phyloP scores from a whole-genome alignment of 192 early-diverging fungal genomes.

The Coemansia furcata region DNA sequence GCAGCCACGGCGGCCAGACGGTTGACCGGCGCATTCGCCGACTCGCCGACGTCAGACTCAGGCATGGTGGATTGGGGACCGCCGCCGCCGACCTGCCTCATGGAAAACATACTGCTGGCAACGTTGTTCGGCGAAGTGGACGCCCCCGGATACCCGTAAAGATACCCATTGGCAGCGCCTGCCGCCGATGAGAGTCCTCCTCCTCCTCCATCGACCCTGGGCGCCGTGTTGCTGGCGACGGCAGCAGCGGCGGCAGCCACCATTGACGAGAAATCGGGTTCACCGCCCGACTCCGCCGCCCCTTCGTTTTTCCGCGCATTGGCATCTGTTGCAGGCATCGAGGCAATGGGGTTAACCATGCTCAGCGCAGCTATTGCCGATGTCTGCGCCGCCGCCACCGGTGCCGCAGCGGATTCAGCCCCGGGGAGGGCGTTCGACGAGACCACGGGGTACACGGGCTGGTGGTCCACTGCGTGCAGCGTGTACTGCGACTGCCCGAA shows the following conservation, averaged over 20 bases:
- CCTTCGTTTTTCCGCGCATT: neutral
- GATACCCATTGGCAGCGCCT: constrained; percentile 1
- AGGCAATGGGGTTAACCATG: constrained; percentile 33
- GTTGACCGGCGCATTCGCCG: neutral
- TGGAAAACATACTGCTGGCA: constrained; percentile 40
- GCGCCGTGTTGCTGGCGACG: neutral
- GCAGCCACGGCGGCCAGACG: constrained; percentile 15
- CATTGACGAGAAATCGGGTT: neutral
- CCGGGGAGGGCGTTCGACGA: constrained; percentile 9
- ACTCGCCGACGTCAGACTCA: neutral
- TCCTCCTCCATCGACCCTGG: neutral
- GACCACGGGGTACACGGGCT: constrained; percentile 18
- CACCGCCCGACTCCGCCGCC: neutral
- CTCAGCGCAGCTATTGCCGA: constrained; percentile 26
- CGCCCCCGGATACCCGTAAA: constrained; percentile 6
- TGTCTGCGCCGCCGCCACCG: neutral
- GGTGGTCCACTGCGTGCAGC: constrained; percentile 15
- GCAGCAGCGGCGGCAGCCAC: neutral
- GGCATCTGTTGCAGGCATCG: neutral
- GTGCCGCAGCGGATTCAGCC: neutral
- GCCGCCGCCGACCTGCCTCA: constrained; percentile 16
- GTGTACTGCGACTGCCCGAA: constrained; percentile 26
- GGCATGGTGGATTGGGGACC: neutral
- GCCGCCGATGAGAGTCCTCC: neutral
- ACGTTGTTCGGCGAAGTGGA: constrained; percentile 43